Conservation (phyloP, 2,329 filamentous ascomycete genomes). For the Byssoonygena ceratinophila region DNA sequence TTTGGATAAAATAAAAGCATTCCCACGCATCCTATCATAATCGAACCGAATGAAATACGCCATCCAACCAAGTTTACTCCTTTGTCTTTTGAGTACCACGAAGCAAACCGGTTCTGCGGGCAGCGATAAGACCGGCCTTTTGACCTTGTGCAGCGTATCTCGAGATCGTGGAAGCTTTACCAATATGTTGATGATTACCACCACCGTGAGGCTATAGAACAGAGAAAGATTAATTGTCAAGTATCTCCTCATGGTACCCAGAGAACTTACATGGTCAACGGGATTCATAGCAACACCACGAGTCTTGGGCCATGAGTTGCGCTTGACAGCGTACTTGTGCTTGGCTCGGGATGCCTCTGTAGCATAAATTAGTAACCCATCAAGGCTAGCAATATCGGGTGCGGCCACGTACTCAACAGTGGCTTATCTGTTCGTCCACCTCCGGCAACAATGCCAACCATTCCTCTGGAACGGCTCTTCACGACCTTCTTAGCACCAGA, state of each 20-base stretch:
- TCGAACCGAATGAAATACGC: constrained; percentile 28
- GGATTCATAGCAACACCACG: constrained; percentile 99
- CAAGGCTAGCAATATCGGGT: background rate
- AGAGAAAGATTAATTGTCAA: constrained; percentile 20
- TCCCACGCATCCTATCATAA: constrained; percentile 15
- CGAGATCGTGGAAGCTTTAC: constrained; percentile 99
- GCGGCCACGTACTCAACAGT: constrained; percentile 60
- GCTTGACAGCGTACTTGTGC: constrained; percentile 99
- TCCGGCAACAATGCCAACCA: constrained; percentile 99
- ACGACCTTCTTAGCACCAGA: constrained; percentile 99
- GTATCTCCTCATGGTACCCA: background rate
- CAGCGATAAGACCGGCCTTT: constrained; percentile 99
- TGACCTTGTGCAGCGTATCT: constrained; percentile 96
- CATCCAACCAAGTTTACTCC: constrained; percentile 61
- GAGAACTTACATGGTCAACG: constrained; percentile 69
- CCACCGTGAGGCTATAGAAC: constrained; percentile 68
- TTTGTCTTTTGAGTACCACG: constrained; percentile 99
- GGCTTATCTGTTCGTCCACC: constrained; percentile 99
- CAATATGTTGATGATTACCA: constrained; percentile 99
- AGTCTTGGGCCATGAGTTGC: constrained; percentile 99
- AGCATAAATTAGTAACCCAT: constrained; percentile 33
- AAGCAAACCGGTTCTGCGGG: constrained; percentile 97
- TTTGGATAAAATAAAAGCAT: constrained; percentile 11
- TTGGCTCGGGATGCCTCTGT: constrained; percentile 97
- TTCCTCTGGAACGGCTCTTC: constrained; percentile 81